phyloP scores from a whole-genome alignment of 495 filamentous ascomycete genomes.

The Aspergillus conjunctus region DNA sequence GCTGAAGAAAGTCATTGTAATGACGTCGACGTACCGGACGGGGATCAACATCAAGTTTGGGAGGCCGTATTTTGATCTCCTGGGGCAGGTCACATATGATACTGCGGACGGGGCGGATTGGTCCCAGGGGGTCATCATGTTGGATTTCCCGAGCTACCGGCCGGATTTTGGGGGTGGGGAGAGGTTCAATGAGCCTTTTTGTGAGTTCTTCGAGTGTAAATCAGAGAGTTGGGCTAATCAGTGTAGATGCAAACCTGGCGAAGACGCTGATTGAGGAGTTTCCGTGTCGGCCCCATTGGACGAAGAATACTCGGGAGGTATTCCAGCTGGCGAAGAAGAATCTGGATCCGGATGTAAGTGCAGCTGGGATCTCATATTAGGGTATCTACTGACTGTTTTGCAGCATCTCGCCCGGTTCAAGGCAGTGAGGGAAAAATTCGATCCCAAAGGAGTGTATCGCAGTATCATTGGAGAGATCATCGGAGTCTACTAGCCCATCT shows the following conservation, averaged over 20 bases:
- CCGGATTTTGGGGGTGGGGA: constrained; percentile 11
- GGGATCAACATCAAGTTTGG: constrained; percentile 25
- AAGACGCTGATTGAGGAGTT: constrained; percentile 17
- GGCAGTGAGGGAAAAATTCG: constrained; percentile 15
- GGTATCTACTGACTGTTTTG: neutral
- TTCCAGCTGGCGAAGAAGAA: constrained; percentile 16
- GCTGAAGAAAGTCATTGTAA: constrained; percentile 9
- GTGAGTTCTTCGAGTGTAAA: constrained; percentile 1
- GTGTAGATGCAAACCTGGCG: constrained; percentile 10
- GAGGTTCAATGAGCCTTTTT: constrained; percentile 20
- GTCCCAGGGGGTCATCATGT: constrained; percentile 21
- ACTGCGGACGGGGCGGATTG: constrained; percentile 22
- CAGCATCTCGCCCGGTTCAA: constrained; percentile 24
- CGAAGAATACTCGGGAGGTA: constrained; percentile 21
- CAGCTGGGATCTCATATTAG: neutral
- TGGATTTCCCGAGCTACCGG: constrained; percentile 20
- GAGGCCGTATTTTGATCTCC: constrained; percentile 20
- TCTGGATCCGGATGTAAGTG: constrained; percentile 19
- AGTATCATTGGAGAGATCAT: constrained; percentile 22
- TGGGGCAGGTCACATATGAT: constrained; percentile 20
- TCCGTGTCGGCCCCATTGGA: constrained; percentile 23
- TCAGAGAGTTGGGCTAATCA: neutral
- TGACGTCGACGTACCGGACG: constrained; percentile 21
- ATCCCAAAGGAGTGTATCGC: constrained; percentile 18
- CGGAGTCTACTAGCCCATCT: constrained; percentile 18